phyloP scores from a whole-genome alignment of 495 filamentous ascomycete species.

The Cercophora newfieldiana region DNA sequence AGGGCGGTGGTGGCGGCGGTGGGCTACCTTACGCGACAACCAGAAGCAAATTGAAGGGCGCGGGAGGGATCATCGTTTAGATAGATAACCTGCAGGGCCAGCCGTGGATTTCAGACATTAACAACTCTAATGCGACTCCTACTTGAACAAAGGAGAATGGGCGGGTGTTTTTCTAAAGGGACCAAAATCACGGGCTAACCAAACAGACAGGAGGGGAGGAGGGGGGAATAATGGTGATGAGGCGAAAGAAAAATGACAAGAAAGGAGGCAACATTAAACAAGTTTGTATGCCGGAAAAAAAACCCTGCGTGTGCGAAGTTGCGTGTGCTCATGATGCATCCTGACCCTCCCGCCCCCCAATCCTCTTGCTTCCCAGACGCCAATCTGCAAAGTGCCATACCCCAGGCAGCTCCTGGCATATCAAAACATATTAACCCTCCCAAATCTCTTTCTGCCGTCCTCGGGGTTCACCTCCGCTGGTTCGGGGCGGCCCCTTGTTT shows the following conservation, averaged over 20 bases:
- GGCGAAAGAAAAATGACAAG: conserved; percentile 8
- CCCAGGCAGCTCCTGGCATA: conserved; percentile 18
- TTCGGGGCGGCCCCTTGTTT: neutral
- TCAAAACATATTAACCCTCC: conserved; percentile 21
- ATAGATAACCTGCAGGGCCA: conserved; percentile 1
- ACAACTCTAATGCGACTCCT: conserved; percentile 6
- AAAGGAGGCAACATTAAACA: conserved; percentile 9
- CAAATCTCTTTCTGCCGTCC: conserved; percentile 11
- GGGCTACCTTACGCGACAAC: too few species aligned
- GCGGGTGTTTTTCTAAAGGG: neutral
- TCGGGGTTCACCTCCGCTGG: neutral
- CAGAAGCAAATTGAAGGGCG: neutral
- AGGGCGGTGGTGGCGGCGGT: too few species aligned
- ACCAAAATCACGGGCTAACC: neutral
- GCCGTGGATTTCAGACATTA: conserved; percentile 9
- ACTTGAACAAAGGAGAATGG: neutral
- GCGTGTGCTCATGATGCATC: neutral
- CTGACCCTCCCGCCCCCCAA: neutral
- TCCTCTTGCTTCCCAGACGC: conserved; percentile 13
- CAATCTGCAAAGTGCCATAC: conserved; percentile 9
- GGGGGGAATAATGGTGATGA: neutral
- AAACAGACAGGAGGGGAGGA: conserved; percentile 6
- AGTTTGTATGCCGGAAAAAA: conserved; percentile 16
- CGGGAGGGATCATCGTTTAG: neutral
- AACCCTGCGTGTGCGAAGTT: conserved; percentile 5